These are phyloP conservation scores for Chlamydomonas sp. DNA, from an alignment of 139 green algal genomes.

Conservation along the genomic window DNA sequence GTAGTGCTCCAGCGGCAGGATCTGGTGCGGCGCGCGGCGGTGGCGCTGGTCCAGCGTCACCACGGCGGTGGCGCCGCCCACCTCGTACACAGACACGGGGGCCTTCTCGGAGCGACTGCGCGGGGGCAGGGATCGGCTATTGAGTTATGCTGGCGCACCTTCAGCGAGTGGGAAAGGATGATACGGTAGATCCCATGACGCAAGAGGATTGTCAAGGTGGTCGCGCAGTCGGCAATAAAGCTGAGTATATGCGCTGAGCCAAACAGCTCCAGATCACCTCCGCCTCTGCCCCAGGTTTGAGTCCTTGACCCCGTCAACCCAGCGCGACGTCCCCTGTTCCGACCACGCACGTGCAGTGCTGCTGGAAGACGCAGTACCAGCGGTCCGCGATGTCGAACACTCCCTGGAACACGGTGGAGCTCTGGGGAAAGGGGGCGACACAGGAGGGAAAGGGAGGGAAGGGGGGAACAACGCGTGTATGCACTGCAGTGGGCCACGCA, in stretches of 20 bases:
- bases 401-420: conserved; percentile 68
- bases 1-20: conserved; percentile 39
- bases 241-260: no score
- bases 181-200: no score
- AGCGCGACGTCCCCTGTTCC: background rate
- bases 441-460: background rate
- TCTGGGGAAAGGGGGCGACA: background rate
- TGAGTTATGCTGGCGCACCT: background rate
- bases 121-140: background rate
- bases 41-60: conserved; percentile 42
- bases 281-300: no score
- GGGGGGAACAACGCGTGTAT: background rate
- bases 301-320: background rate
- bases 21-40: conserved; percentile 19
- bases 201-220: no score
- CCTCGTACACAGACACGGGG: background rate
- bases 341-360: conserved; percentile 49
- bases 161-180: background rate
- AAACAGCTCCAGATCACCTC: no score
- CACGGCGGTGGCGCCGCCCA: conserved; percentile 41
- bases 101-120: background rate
- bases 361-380: conserved; percentile 78
- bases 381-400: conserved; percentile 49
- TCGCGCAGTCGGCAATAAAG: no score
- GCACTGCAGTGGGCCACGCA: background rate